Evolutionary conservation across 1,284 basidiomycete species (phyloP).

Genomic region (Heterobasidion parviporum): DNA sequence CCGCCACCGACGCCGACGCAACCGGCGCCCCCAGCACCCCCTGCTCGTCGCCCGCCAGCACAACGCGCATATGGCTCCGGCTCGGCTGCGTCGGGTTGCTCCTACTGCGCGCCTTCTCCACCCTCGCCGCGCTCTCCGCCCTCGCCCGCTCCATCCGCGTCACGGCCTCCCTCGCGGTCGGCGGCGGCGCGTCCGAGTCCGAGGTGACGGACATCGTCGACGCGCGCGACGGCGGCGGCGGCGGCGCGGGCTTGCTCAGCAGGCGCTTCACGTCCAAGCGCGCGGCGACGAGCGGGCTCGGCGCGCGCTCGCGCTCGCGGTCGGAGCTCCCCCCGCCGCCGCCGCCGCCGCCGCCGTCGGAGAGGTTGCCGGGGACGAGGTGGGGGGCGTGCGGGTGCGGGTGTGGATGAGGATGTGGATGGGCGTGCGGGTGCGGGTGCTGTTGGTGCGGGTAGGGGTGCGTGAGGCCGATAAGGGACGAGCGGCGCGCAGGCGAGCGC

Average conservation of each 20-base stretch:
- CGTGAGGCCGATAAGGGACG: too few species aligned
- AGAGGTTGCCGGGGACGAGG: slow-evolving; percentile 7
- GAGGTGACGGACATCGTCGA: slow-evolving; percentile 24
- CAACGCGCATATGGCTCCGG: too few species aligned
- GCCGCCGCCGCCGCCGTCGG: slow-evolving; percentile 12
- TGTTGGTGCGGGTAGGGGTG: too few species aligned
- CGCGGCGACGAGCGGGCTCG: slow-evolving; percentile 13
- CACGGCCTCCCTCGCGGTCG: too few species aligned
- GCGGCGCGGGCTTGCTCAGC: slow-evolving; percentile 27
- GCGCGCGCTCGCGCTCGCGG: slow-evolving; percentile 17
- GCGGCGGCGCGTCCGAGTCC: slow-evolving; percentile 18
- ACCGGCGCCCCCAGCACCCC: background rate
- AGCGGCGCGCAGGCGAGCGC: too few species aligned
- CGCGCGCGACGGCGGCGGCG: slow-evolving; percentile 15
- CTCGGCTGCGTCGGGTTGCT: background rate
- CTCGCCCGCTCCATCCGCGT: too few species aligned
- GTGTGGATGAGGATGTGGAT: background rate
- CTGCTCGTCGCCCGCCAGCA: background rate
- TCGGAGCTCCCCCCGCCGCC: slow-evolving; percentile 14
- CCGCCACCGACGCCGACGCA: background rate
- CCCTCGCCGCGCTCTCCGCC: background rate
- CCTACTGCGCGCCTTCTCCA: background rate
- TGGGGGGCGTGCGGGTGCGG: slow-evolving; percentile 8
- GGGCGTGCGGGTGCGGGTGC: too few species aligned
- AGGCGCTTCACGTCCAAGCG: slow-evolving; percentile 30